Conservation (phyloP, 2,329 filamentous ascomycete species). For the Knoxdaviesia capensis region DNA sequence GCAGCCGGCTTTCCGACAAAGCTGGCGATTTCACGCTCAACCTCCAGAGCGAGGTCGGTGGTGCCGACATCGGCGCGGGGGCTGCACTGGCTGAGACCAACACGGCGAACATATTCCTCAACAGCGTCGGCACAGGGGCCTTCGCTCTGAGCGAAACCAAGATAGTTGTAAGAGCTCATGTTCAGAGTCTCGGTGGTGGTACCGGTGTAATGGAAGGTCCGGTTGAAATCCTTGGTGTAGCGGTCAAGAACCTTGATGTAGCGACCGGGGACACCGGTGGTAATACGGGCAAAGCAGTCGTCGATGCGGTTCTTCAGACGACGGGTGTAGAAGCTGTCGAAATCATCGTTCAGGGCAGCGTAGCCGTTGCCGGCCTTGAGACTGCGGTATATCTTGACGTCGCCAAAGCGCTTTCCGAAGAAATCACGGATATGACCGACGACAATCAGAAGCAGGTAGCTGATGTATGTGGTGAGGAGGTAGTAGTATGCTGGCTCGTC, state of each 20-base stretch:
- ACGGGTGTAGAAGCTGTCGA: conserved; percentile 95
- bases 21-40: conserved; percentile 70
- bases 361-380: conserved; percentile 74
- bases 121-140: conserved; percentile 88
- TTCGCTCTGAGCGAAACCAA: conserved; percentile 93
- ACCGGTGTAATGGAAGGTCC: conserved; percentile 72
- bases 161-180: conserved; percentile 98
- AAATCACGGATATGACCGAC: conserved; percentile 94
- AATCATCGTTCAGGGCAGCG: conserved; percentile 89
- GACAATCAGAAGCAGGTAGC: conserved; percentile 86
- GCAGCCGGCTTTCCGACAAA: conserved; percentile 90
- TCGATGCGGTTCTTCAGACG: conserved; percentile 87
- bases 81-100: conserved; percentile 67
- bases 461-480: conserved; percentile 93
- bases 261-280: conserved; percentile 81
- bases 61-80: conserved; percentile 71
- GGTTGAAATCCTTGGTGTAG: conserved; percentile 78
- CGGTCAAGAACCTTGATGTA: conserved; percentile 88
- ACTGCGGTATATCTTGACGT: conserved; percentile 63
- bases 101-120: conserved; percentile 67
- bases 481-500: conserved; percentile 96
- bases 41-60: conserved; percentile 69
- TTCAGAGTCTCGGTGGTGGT: conserved; percentile 90
- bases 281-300: conserved; percentile 86
- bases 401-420: conserved; percentile 87